Conservation (phyloP, 768 basidiomycete species). For the Galerina marginata region DNA sequence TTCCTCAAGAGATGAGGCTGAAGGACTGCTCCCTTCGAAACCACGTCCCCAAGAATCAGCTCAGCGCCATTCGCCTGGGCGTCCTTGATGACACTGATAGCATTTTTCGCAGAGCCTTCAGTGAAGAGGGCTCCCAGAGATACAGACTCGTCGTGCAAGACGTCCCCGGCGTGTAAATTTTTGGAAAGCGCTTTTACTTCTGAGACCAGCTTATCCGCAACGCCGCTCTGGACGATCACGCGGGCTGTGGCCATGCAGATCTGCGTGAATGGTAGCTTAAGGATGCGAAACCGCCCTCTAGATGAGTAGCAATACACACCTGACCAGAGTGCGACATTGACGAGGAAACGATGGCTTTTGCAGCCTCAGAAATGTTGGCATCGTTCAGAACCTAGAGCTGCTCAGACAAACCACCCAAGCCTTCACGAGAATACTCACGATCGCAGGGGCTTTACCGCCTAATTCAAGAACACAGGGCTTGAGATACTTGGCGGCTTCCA, state of each 20-base stretch:
- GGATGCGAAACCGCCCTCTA: too few species aligned
- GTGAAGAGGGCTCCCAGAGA: conserved; percentile 48
- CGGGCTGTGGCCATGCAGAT: conserved; percentile 66
- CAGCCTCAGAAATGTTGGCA: conserved; percentile 58
- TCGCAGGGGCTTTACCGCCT: conserved; percentile 57
- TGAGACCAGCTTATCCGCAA: conserved; percentile 40
- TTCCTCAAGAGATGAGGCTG: conserved; percentile 55
- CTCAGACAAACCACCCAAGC: neutral
- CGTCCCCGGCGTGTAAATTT: conserved; percentile 46
- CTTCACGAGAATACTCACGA: conserved; percentile 39
- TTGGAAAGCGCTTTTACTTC: conserved; percentile 37
- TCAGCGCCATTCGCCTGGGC: conserved; percentile 51
- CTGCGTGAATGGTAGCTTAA: conserved; percentile 21
- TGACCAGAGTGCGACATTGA: conserved; percentile 54
- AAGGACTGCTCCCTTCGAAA: conserved; percentile 45
- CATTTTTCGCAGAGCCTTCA: conserved; percentile 49
- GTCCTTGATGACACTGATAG: conserved; percentile 49
- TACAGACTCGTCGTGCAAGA: conserved; percentile 29
- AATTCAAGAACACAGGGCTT: conserved; percentile 63
- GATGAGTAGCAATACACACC: conserved; percentile 13
- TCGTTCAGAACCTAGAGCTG: conserved; percentile 51
- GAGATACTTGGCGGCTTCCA: conserved; percentile 58
- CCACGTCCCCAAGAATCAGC: conserved; percentile 49
- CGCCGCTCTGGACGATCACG: conserved; percentile 53
- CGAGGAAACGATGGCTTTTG: conserved; percentile 50